Base-by-base conservation (phyloP, 176 grass and related monocot genomes). In the Ensete ventricosum region DNA sequence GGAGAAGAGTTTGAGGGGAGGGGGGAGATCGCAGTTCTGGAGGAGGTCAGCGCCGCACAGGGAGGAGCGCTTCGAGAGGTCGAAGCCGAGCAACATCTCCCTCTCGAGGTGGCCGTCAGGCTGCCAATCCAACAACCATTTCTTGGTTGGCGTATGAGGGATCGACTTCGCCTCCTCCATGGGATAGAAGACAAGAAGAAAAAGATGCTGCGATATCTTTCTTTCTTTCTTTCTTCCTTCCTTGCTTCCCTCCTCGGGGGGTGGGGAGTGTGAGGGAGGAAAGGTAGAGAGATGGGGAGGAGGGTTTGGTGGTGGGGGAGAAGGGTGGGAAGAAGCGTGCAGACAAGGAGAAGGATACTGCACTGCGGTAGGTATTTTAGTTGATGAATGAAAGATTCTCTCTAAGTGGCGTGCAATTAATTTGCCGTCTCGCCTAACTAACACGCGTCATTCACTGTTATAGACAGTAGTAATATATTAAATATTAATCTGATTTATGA, bases 11-110 rank as follows among this genome's bases (percentile, higher is more conserved):
- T 91, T 94, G 69, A 88, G 59, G 0, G 95, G 95, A 79, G 90
- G 86, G 20, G 95, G 95, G 17, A 99, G 81, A 78, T 97, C 90
- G 77, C 95, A 99, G 75, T 99, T 99, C 77, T 94, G 94, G 63
- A 97, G 82, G 84, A 97, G 83, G 81, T 91, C 84, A 70, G 83
- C 72, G 48, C 73, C 49, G 43, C 67, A 1, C 17, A n/a, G 57
- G 49, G 59, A 66, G 11, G 79, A 48, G 2, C 82, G 73, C 50
- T 49, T 53, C 69, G 78, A 81, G 25, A 84, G 53, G 11, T 76
- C 86, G 53, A 84, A 75, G 9, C 78, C 81, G 19, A 78, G 8
- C 80, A 86, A 52, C 85, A 97, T 92, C 74, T 88, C 93, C 67
- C 74, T 81, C 78, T 82, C 82, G 62, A 74, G 59, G 43, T 80